Conservation (phyloP, 78 protist species). For the Chrysochromulina parva region DNA sequence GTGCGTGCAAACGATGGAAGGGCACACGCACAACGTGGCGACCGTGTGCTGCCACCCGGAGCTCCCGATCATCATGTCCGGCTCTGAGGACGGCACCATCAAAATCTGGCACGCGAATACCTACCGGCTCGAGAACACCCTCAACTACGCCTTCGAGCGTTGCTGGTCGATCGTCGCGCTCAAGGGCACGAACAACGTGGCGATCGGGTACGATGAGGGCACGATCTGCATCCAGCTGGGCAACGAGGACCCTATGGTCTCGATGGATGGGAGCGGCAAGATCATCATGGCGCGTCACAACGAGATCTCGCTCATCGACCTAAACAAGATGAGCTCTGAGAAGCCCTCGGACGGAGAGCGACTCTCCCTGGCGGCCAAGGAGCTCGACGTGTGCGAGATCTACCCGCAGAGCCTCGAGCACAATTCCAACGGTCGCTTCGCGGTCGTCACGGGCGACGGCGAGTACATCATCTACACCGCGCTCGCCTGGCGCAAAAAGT, state of each 20-base stretch:
- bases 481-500: constrained; percentile 73
- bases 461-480: constrained; percentile 95
- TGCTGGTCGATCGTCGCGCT: constrained; percentile 86
- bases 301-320: constrained; percentile 71
- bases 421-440: constrained; percentile 90
- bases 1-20: constrained; percentile 92
- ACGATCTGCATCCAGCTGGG: constrained; percentile 92
- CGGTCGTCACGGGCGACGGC: constrained; percentile 95
- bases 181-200: constrained; percentile 78
- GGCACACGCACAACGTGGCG: constrained; percentile 68
- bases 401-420: constrained; percentile 71
- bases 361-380: constrained; percentile 73
- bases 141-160: constrained; percentile 92
- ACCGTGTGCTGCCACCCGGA: constrained; percentile 87
- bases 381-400: constrained; percentile 90
- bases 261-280: constrained; percentile 94
- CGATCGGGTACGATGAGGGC: constrained; percentile 94
- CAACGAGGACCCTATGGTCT: constrained; percentile 89
- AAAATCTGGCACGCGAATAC: constrained; percentile 92
- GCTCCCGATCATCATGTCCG: constrained; percentile 90
- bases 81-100: constrained; percentile 89
- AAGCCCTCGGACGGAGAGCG: constrained; percentile 72
- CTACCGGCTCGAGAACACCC: constrained; percentile 82
- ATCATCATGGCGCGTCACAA: constrained; percentile 83
- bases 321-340: constrained; percentile 21